A percentile compares a stretch with the other conserved stretches of the same genome.
These are phyloP conservation scores for Starmerella davenportii DNA, from an alignment of 805 yeast genomes.

Conservation along the genomic window DNA sequence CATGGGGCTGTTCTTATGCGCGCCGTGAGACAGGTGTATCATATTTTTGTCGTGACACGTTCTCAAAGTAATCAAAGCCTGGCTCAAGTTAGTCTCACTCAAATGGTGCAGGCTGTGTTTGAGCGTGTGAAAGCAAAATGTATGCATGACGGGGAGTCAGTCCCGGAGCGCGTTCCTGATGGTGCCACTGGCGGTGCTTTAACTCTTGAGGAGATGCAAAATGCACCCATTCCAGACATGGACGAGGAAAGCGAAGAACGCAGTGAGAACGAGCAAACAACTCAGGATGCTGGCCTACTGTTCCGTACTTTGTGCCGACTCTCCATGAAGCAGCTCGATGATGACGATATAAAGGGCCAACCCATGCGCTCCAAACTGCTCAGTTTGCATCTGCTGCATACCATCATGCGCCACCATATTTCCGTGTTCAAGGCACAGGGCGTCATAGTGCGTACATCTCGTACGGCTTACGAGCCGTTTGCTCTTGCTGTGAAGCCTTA, in stretches of 20 bases:
- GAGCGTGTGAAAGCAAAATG: constrained; percentile 36
- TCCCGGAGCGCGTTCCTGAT: not conserved
- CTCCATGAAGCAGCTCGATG: constrained; percentile 66
- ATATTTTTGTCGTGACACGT: constrained; percentile 70
- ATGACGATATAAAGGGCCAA: constrained; percentile 59
- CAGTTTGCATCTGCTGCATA: constrained; percentile 73
- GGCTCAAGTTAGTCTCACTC: constrained; percentile 90
- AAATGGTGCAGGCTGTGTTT: constrained; percentile 70
- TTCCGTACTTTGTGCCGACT: constrained; percentile 91
- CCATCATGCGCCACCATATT: constrained; percentile 68
- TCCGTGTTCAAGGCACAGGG: constrained; percentile 44
- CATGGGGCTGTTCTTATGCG: constrained; percentile 79
- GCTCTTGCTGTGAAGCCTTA: constrained; percentile 72
- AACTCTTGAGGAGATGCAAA: constrained; percentile 16
- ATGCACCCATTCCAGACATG: constrained; percentile 15
- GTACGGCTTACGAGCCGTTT: constrained; percentile 27
- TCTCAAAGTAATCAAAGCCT: constrained; percentile 73
- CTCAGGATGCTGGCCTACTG: constrained; percentile 81
- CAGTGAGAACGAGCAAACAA: constrained; percentile 47
- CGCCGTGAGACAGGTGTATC: constrained; percentile 85
- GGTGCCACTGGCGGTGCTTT: not conserved
- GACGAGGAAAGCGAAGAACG: constrained; percentile 25
- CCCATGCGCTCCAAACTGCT: constrained; percentile 80
- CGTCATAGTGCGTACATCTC: constrained; percentile 19
- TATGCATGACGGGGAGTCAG: not conserved